phyloP scores from a whole-genome alignment of 495 filamentous ascomycete species.

The Pseudoneurospora amorphoporcata region DNA sequence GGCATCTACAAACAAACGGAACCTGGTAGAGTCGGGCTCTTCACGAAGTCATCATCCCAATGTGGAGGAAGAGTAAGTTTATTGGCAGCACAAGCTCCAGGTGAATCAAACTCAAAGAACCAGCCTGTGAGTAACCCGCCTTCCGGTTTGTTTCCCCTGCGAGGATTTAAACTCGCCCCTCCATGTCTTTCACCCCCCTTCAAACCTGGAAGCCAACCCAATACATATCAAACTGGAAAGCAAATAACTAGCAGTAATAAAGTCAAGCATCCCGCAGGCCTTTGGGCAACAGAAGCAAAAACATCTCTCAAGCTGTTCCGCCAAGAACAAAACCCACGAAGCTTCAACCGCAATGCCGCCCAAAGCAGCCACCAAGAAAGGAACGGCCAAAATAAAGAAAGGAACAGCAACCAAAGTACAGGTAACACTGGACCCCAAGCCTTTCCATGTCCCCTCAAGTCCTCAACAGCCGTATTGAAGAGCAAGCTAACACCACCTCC shows the following conservation, averaged over 20 bases:
- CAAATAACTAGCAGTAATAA: not conserved
- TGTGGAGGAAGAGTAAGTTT: not conserved
- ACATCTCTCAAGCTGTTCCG: not conserved
- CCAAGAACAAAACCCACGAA: too few species aligned
- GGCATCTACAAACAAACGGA: too few species aligned
- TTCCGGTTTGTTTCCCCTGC: not conserved
- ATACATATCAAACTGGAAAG: not conserved
- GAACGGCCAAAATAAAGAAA: too few species aligned
- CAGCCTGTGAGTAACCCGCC: not conserved
- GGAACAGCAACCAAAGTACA: too few species aligned
- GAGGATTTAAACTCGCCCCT: not conserved
- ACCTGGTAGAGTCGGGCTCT: not conserved
- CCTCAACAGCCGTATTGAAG: too few species aligned
- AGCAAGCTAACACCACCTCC: too few species aligned
- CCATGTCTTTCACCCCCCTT: too few species aligned
- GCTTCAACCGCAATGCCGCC: too few species aligned
- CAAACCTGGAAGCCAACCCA: not conserved
- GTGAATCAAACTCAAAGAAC: not conserved
- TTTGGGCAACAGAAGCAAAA: not conserved
- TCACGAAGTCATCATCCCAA: not conserved
- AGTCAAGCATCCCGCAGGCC: not conserved
- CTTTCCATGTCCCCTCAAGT: too few species aligned
- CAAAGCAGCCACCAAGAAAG: too few species aligned
- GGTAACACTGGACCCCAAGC: too few species aligned
- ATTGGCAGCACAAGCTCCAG: not conserved